Evolutionary conservation across 2,329 filamentous ascomycete species (phyloP), one percentile per base, ranked within the genome.

Genomic region (Exophiala oligosperma): DNA sequence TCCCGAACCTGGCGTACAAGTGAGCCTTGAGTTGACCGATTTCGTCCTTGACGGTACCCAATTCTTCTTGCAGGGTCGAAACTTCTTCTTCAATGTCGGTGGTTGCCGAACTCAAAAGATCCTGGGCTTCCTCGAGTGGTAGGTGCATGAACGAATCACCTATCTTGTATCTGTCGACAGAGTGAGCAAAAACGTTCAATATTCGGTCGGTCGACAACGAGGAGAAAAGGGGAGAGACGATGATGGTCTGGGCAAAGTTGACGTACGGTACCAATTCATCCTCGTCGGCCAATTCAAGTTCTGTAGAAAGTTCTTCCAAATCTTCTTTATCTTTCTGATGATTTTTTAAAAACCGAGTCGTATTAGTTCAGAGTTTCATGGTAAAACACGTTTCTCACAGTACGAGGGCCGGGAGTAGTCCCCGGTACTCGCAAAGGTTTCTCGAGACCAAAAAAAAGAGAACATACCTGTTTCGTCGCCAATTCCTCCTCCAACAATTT

Each of bases 311-410:
- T 74, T 99, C 94, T 72, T 97, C 92, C 2, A 97, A 84, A 71
- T 97, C 94, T 75, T 99, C 94, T 77, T 97, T 97, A 74, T 97
- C 93, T 79, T 97, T 97, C 93, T 97, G 66, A 44, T 17, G 17
- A 17, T 17, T 17, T 17, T 35, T 26, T 5, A 23, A 23, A 21
- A 7, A 14, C 9, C 32, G 2, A 17, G 17, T 17, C 17, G 17
- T 17, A 17, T 17, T 17, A 17, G 17, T 17, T 17, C 17, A 17
- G 17, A 17, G 17, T 17, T 17, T 17, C 17, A 17, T 17, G 17
- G 17, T 17, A 17, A 17, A 17, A 17, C 17, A 17, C 17, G 17
- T 17, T 17, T 17, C 17, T 17, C 17, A 17, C 17, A 17, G 17
- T 17, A 17, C 17, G 17, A 17, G 17, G 17, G 17, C 17, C 17